Evolutionary conservation across 2,329 filamentous ascomycete genomes (phyloP).

Genomic region (Diaporthe vexans): DNA sequence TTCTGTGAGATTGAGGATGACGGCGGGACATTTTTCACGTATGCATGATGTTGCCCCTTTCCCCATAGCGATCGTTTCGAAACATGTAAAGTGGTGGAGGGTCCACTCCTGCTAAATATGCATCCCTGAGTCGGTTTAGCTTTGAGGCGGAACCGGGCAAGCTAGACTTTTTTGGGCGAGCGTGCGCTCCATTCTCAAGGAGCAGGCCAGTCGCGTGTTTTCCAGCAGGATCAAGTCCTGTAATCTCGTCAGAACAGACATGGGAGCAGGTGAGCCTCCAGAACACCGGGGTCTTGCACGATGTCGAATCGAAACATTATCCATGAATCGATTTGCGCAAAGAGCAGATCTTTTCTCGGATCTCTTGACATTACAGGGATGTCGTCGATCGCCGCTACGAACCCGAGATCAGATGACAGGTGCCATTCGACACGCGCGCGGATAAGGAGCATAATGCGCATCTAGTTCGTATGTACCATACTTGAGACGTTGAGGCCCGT

Average conservation of each 20-base stretch:
- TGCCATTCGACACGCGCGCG: background rate
- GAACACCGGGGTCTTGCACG: background rate
- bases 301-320: background rate
- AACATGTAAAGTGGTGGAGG: slow-evolving; percentile 34
- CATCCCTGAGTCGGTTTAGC: slow-evolving; percentile 15
- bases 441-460: background rate
- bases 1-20: slow-evolving; percentile 20
- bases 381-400: background rate
- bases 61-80: slow-evolving; percentile 36
- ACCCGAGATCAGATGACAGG: background rate
- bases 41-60: slow-evolving; percentile 27
- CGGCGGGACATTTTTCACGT: background rate
- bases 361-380: background rate
- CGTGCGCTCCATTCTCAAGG: background rate
- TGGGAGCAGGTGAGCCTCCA: background rate
- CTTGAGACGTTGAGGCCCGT: background rate
- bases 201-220: slow-evolving; percentile 27
- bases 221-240: slow-evolving; percentile 10
- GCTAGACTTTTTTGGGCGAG: slow-evolving; percentile 33
- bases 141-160: slow-evolving; percentile 7
- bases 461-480: background rate
- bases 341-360: background rate
- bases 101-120: slow-evolving; percentile 11
- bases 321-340: background rate
- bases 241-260: background rate